These are phyloP conservation scores for Neopestalotiopsis sp. DNA, from an alignment of 2,329 filamentous ascomycete genomes.

Conservation along the genomic window DNA sequence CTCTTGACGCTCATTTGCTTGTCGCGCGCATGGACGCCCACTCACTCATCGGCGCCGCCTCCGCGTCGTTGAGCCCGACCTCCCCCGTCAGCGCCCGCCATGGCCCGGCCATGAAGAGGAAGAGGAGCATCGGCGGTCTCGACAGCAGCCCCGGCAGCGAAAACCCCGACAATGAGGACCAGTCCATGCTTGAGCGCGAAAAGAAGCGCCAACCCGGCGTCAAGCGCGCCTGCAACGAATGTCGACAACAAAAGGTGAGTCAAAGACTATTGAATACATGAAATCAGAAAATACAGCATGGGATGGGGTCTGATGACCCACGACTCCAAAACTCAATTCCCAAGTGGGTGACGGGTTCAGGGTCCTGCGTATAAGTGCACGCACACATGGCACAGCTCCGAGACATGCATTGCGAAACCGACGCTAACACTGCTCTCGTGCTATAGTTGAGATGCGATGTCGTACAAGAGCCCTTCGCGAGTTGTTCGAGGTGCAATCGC, in stretches of 20 bases:
- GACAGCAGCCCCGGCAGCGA: conserved; percentile 67
- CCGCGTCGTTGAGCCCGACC: conserved; percentile 59
- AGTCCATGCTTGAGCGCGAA: conserved; percentile 59
- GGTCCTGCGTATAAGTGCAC: conserved; percentile 10
- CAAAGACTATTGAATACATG: conserved; percentile 19
- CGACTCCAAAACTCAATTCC: not conserved
- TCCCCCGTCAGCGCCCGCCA: conserved; percentile 60
- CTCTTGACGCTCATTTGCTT: conserved; percentile 28
- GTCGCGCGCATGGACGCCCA: conserved; percentile 52
- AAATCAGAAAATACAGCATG: not conserved
- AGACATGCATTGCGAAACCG: conserved; percentile 18
- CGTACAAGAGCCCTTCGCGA: conserved; percentile 78
- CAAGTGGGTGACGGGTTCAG: not conserved
- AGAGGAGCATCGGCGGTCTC: conserved; percentile 58
- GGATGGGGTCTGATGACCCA: not conserved
- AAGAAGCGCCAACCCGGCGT: conserved; percentile 71
- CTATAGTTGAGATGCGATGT: conserved; percentile 81
- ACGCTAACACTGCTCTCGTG: conserved; percentile 9
- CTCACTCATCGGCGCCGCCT: conserved; percentile 49
- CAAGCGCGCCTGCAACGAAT: conserved; percentile 85
- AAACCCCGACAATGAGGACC: conserved; percentile 59
- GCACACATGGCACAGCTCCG: conserved; percentile 10
- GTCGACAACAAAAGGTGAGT: conserved; percentile 82
- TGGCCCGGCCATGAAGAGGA: conserved; percentile 59
- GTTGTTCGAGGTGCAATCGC: conserved; percentile 79